Percentiles rank a stretch among this genome's conserved stretches.
phyloP scores from a whole-genome alignment of 441 rosid species.

The Gossypium gossypioides region DNA sequence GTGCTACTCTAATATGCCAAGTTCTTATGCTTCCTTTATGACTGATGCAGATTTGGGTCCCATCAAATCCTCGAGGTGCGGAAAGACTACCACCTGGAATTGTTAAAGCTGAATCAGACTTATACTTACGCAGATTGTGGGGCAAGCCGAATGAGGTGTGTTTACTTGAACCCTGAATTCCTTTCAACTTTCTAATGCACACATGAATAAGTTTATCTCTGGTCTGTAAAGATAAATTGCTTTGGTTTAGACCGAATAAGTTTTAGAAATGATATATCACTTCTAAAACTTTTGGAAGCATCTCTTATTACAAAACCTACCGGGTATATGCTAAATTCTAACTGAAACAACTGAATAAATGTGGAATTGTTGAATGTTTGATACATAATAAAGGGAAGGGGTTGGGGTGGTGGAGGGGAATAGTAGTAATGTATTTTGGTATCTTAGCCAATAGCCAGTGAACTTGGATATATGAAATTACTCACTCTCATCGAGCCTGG shows the following conservation, averaged over 20 bases:
- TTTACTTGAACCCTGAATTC: neutral
- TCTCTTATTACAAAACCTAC: neutral
- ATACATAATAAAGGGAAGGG: neutral
- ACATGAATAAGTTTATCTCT: neutral
- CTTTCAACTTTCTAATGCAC: neutral
- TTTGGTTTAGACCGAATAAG: neutral
- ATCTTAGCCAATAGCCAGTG: neutral
- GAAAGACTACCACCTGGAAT: slow-evolving; percentile 85
- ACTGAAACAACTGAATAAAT: neutral
- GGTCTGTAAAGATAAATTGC: neutral
- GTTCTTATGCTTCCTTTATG: slow-evolving; percentile 8
- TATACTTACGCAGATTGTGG: slow-evolving; percentile 75
- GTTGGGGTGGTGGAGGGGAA: neutral
- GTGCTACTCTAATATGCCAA: neutral
- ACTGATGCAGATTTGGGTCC: slow-evolving; percentile 69
- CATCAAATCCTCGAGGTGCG: slow-evolving; percentile 92
- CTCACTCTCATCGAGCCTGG: neutral
- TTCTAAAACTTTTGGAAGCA: neutral
- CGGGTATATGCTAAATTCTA: neutral
- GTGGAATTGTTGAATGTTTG: neutral
- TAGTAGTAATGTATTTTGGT: neutral
- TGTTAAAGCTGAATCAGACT: slow-evolving; percentile 73
- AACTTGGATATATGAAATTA: neutral
- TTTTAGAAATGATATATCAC: neutral
- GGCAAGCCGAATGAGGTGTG: slow-evolving; percentile 84